Conservation (phyloP, 139 green algal species). For the Coelastrella sp. region DNA sequence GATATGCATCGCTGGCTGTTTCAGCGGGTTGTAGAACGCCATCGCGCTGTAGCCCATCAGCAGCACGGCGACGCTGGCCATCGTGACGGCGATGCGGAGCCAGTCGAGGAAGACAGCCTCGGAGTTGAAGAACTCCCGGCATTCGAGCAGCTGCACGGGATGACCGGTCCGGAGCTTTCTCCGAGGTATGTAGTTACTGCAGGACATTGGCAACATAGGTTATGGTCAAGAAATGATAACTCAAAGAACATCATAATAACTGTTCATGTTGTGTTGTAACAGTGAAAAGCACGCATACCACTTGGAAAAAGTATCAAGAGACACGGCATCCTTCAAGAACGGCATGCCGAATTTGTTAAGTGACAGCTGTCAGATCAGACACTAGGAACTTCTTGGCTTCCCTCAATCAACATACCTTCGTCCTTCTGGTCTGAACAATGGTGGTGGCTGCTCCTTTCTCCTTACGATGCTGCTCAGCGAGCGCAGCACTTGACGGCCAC, state of each 20-base stretch:
- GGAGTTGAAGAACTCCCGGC: conserved; percentile 38
- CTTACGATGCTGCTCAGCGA: conserved; percentile 4
- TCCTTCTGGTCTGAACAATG: conserved; percentile 29
- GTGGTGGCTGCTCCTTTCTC: not conserved
- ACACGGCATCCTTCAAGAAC: no score
- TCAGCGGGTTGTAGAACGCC: conserved; percentile 24
- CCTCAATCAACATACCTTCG: not conserved
- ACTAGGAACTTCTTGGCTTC: not conserved
- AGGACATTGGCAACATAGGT: not conserved
- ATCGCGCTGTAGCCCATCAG: conserved; percentile 30
- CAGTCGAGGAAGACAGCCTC: conserved; percentile 39
- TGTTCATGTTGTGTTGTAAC: no score
- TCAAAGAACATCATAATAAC: no score
- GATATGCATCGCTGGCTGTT: conserved; percentile 23
- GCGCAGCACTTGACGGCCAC: not conserved
- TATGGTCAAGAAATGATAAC: no score
- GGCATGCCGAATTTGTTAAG: not conserved
- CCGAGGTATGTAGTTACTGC: not conserved
- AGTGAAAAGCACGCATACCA: no score
- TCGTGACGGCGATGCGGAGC: conserved; percentile 29
- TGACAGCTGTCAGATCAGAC: not conserved
- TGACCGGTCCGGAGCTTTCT: not conserved
- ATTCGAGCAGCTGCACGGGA: conserved; percentile 42
- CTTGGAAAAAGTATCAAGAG: no score
- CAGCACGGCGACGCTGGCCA: conserved; percentile 38